Percentiles rank a stretch among this genome's conserved stretches.
These are phyloP conservation scores for Lentinus tigrinus DNA, from an alignment of 768 basidiomycete species.

Conservation along the genomic window DNA sequence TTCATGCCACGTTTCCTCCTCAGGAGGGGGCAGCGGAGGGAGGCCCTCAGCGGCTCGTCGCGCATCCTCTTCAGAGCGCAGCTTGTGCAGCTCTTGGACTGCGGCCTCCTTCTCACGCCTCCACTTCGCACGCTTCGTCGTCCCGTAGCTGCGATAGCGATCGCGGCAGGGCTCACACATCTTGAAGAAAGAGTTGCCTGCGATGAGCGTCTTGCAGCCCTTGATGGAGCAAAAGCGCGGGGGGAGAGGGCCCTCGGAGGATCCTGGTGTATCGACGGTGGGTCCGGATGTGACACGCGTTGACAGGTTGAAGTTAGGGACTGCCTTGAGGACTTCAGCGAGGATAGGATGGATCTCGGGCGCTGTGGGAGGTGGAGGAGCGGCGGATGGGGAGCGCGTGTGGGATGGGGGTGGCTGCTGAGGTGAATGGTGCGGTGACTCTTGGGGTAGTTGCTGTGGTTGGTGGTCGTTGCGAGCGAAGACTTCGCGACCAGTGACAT, in stretches of 20 bases:
- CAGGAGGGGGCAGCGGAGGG: conserved; percentile 31
- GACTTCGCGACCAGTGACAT: background rate
- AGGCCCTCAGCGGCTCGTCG: conserved; percentile 35
- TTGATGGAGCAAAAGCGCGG: conserved; percentile 51
- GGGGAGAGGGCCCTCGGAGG: conserved; percentile 14
- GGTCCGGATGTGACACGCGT: conserved; percentile 16
- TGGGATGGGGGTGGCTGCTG: background rate
- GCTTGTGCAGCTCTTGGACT: conserved; percentile 38
- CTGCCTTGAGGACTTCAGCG: conserved; percentile 10
- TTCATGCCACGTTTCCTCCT: conserved; percentile 10
- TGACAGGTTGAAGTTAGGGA: conserved; percentile 12
- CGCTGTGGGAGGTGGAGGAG: conserved; percentile 8
- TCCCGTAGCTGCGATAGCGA: conserved; percentile 51
- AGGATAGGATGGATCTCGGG: conserved; percentile 7
- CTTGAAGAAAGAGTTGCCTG: conserved; percentile 33
- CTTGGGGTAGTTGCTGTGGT: background rate
- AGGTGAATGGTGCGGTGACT: background rate
- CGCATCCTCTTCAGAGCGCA: conserved; percentile 40
- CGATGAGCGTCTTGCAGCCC: conserved; percentile 49
- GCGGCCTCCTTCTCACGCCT: conserved; percentile 44
- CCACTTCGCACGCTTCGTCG: conserved; percentile 55
- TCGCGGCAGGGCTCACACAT: conserved; percentile 39
- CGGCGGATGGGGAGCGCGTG: background rate
- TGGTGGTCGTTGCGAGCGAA: background rate
- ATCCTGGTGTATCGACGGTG: conserved; percentile 2